Evolutionary conservation across 139 green algal genomes (phyloP), one percentile per base, ranked within the genome.

Genomic region (Chlorella sp.): DNA sequence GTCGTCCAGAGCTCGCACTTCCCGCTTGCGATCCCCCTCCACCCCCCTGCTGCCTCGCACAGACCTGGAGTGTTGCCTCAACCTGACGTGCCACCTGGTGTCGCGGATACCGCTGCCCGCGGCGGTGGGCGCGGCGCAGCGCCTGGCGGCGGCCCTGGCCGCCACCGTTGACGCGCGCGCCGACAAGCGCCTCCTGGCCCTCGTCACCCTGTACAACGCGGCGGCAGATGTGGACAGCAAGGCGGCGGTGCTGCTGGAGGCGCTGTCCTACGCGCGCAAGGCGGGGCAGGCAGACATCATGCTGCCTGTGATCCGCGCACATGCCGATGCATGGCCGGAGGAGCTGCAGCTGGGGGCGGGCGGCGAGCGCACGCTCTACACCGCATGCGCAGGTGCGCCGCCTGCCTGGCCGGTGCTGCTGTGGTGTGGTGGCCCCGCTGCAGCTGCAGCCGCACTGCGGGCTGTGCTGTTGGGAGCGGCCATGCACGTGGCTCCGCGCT

Each of bases 51-150:
- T 65, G 86, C n/a, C n/a, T n/a, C n/a, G n/a, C n/a, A n/a, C 80
- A 85, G 90, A 93, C 64, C 34, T 91, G 43, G 90, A 93, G 74
- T 87, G 88, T 74, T 89, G 80, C 64, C 65, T 92, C 30, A 92
- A 92, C 81, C 86, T 93, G 67, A 86, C 87, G 13, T 88, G 86
- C 73, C 90, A 91, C 69, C 51, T 92, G 51, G 84, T 91, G 54
- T 70, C 88, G 36, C 86, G 86, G 34, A 73, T 93, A 48, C 58
- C 83, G 11, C 40, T 46, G 26, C 75, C 75, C 16, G 73, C 22
- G 41, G 81, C 60, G 20, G n/a, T 36, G 20, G 86, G 46, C 13
- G 86, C 86, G 3, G 82, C 83, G 14, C 36, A 70, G 30, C 68
- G 64, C 26, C 82, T 90, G 46, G 60, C 86, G 20, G 73, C 60